These are phyloP conservation scores for Viola odorata DNA, from an alignment of 345 rosid species.

Conservation along the genomic window DNA sequence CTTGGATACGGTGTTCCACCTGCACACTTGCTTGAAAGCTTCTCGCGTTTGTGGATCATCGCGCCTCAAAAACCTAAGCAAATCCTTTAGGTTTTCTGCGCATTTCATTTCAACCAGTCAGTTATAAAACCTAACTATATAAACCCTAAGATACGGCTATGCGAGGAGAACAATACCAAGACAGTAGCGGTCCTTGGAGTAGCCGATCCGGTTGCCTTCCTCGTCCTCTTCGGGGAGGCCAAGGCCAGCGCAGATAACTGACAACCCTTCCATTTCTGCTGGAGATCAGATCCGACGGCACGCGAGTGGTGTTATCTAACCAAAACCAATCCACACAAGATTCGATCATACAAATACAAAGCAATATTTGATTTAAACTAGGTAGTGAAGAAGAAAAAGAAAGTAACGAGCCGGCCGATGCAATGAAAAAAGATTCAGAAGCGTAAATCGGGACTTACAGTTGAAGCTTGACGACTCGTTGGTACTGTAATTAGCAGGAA, in stretches of 20 bases:
- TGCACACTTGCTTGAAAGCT: conserved; percentile 86
- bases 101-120: not conserved
- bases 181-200: conserved; percentile 53
- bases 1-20: conserved; percentile 73
- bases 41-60: conserved; percentile 78
- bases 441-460: too few relatives aligned
- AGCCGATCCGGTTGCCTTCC: conserved; percentile 44
- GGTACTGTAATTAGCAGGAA: too few relatives aligned
- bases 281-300: too few relatives aligned
- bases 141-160: not conserved
- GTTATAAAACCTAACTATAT: not conserved
- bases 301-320: too few relatives aligned
- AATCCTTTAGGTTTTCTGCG: conserved; percentile 67
- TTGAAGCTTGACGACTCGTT: too few relatives aligned
- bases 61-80: conserved; percentile 73
- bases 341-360: too few relatives aligned
- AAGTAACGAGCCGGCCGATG: too few relatives aligned
- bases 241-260: conserved; percentile 63
- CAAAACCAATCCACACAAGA: too few relatives aligned
- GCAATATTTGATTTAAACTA: too few relatives aligned
- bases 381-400: too few relatives aligned
- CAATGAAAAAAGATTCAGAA: too few relatives aligned
- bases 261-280: conserved; percentile 49
- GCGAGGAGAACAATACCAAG: conserved; percentile 31
- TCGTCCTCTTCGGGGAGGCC: conserved; percentile 52